Conservation (phyloP, 1,284 basidiomycete genomes). For the Tranzscheliella williamsii region DNA sequence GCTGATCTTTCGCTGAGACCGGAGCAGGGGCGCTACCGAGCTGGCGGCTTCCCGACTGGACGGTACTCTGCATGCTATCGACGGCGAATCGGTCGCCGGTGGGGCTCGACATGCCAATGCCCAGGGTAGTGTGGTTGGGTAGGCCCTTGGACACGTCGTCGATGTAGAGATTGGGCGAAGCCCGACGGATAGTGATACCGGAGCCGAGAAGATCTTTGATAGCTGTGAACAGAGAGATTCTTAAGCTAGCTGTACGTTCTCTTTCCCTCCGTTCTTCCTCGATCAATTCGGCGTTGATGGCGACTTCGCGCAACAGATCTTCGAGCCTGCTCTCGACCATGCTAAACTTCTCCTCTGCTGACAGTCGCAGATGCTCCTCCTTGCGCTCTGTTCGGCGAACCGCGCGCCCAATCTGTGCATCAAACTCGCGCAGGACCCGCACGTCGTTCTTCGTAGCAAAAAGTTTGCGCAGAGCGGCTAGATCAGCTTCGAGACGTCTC, state of each 20-base stretch:
- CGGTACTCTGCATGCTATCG: not conserved
- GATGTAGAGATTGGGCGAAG: slow-evolving; percentile 30
- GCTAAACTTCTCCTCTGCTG: slow-evolving; percentile 51
- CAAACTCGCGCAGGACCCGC: slow-evolving; percentile 56
- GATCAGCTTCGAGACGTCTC: slow-evolving; percentile 55
- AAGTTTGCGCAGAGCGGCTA: slow-evolving; percentile 40
- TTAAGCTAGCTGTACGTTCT: slow-evolving; percentile 37
- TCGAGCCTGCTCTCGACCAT: slow-evolving; percentile 53
- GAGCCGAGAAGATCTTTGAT: slow-evolving; percentile 49
- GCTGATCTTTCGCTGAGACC: not conserved
- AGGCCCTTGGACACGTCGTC: slow-evolving; percentile 37
- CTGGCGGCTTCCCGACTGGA: too few species aligned
- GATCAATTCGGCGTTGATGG: slow-evolving; percentile 58
- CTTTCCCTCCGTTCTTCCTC: slow-evolving; percentile 51
- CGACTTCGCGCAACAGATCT: slow-evolving; percentile 51
- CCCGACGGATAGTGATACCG: slow-evolving; percentile 15
- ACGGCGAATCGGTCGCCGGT: not conserved
- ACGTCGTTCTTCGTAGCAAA: slow-evolving; percentile 59
- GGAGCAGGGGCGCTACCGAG: not conserved
- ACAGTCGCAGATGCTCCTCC: slow-evolving; percentile 49
- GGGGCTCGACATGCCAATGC: slow-evolving; percentile 12
- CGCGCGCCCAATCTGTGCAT: slow-evolving; percentile 56
- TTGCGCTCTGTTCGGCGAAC: slow-evolving; percentile 56
- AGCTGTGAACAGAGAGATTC: slow-evolving; percentile 43
- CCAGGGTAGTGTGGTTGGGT: slow-evolving; percentile 31